A percentile compares a stretch with the other conserved stretches of the same genome.
Evolutionary conservation across 768 basidiomycete species (phyloP).

Genomic region (Russula brevipes): DNA sequence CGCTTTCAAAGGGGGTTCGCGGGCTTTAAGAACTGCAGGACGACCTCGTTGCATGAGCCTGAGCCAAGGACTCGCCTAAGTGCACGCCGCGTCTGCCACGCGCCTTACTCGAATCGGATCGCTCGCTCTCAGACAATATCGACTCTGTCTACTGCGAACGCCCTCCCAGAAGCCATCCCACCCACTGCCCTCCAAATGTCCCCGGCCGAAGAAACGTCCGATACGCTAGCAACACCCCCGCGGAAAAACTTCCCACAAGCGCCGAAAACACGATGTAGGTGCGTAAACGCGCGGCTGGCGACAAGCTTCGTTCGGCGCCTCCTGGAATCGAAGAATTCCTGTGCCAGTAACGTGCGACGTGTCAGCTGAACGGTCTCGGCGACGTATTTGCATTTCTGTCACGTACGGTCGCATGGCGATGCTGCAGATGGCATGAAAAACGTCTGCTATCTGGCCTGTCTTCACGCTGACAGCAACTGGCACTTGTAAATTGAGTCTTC

Average conservation of each 20-base stretch:
- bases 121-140: neutral
- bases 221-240: conserved; percentile 64
- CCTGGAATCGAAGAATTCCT: conserved; percentile 62
- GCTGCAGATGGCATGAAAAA: conserved; percentile 79
- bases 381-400: conserved; percentile 6
- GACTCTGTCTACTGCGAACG: conserved; percentile 41
- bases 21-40: conserved; percentile 5
- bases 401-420: conserved; percentile 87
- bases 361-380: conserved; percentile 16
- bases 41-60: conserved; percentile 20
- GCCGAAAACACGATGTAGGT: conserved; percentile 71
- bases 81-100: conserved; percentile 14
- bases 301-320: conserved; percentile 74
- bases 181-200: conserved; percentile 57
- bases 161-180: conserved; percentile 57
- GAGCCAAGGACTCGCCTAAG: conserved; percentile 18
- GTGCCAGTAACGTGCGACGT: conserved; percentile 5
- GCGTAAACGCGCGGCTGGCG: conserved; percentile 60
- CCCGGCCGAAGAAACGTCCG: conserved; percentile 65
- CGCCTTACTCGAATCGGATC: conserved; percentile 15
- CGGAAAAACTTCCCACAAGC: conserved; percentile 65
- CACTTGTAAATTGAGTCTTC: conserved; percentile 82
- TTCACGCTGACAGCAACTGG: conserved; percentile 93
- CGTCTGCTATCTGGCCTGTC: conserved; percentile 76
- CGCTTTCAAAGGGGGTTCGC: neutral